Base-by-base conservation (phyloP, 345 rosid genomes). In the Combretum micranthum region DNA sequence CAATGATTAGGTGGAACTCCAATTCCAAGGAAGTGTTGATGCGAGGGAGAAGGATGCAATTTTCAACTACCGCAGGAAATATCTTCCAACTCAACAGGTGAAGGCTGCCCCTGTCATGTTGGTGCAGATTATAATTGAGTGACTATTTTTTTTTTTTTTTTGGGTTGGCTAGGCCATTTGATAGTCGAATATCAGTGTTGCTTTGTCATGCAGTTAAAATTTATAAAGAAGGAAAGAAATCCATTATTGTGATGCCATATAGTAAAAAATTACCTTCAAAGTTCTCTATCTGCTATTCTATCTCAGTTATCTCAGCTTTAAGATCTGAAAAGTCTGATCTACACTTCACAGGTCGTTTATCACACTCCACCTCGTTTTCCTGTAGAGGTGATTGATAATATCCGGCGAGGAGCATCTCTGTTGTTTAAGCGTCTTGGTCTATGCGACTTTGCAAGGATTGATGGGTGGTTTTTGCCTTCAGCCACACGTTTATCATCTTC, bases 11-110 rank as follows among this genome's bases (percentile, higher is more conserved):
- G 99, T 88, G 81, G 87, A 83, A 73, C 94, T 92, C 72, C 94
- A 81, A 64, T 77, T 76, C 73, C 83, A 69, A 59, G 89, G 84
- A 42, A 80, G 72, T 61, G 71, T 61, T 69, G 92, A 81, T 72
- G 62, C 64, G 46, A 69, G 76, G 61, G 91, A 81, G 76, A 76
- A 74, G 55, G 87, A 92, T 58, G 83, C 86, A 16, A 88, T 88
- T 69, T 92, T 92, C 66, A 88, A 92, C 72, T 92, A 86, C 60
- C 77, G 93, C 51, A 86, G 93, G 71, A 88, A 92, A 73, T 92
- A 92, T 83, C 86, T 92, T 65, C 98, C 97, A 46, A 88, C 98
- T 39, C 89, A 82, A 56, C 94, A 92, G 98, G 98, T 92, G 73
- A 53, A 47, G 50, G 44, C 12, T 53, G 21, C 44, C 16, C 64